Base-by-base conservation (phyloP, 1,139 yeast genomes). In the Saccharomyces hybrid region DNA sequence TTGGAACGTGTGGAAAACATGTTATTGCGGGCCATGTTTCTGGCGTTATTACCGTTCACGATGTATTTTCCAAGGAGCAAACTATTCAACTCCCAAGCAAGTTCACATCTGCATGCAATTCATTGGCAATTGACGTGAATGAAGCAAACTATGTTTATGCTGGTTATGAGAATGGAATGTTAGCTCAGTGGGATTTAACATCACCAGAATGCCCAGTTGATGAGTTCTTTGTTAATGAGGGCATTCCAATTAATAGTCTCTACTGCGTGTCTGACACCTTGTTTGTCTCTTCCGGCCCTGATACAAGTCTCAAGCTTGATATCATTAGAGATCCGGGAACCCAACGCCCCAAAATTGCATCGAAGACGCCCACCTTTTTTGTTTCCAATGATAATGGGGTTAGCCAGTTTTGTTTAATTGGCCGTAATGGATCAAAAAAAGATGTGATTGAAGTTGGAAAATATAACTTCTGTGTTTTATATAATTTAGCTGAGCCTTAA, bases 21-120 rank as follows among this genome's bases (percentile, higher is more conserved):
- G 69, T 75, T 0, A 59, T 70, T n/a, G 76, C 75, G 3, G 86
- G 83, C 0, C 79, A 81, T 62, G 69, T 66, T 27, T 76, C 80
- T 28, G 86, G 86, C 2, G 72, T 69, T 1, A 67, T 82, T 2
- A 62, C 75, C 0, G 49, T 68, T 2, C 76, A 75, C 70, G 77
- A 77, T 58, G 54, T 75, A 6, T 61, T 55, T 16, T 55, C 64
- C 0, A 65, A 67, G 48, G 38, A 57, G 5, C 68, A 69, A 52
- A 48, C 52, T 20, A 50, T 52, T 5, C 66, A 58, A 54, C 44
- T 65, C 5, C 59, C 68, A 3, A 61, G 61, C 51, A 54, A 50
- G 48, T 61, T 57, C 49, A 51, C 51, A 62, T 52, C 58, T 49
- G 9, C 61, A 31, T 61, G 67, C 55, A 50, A 56, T 28, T 52